phyloP scores from a whole-genome alignment of 2,329 filamentous ascomycete species.

The Xylariaceae sp. region DNA sequence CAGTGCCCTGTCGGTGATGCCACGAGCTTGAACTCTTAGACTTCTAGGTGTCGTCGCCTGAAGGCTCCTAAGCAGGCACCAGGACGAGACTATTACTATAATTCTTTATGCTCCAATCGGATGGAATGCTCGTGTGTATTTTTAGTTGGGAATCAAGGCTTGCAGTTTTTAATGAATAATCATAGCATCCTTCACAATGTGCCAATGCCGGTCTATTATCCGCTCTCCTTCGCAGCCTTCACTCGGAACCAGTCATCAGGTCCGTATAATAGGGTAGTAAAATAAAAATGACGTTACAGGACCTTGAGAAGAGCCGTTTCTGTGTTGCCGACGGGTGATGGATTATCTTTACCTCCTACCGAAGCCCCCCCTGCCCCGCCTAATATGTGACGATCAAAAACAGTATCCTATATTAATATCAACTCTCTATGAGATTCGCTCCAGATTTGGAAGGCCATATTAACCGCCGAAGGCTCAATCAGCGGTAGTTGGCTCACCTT shows the following conservation, averaged over 20 bases:
- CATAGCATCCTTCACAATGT: not conserved
- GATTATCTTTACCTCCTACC: constrained; percentile 25
- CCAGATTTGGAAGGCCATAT: constrained; percentile 34
- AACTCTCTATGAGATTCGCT: constrained; percentile 36
- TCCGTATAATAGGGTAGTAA: not conserved
- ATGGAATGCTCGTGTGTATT: too few relatives aligned
- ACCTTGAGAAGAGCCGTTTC: not conserved
- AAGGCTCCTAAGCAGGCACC: too few relatives aligned
- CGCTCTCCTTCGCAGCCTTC: not conserved
- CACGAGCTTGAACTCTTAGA: too few relatives aligned
- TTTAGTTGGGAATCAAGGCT: too few relatives aligned
- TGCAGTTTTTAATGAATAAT: too few relatives aligned
- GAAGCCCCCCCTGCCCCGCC: constrained; percentile 31
- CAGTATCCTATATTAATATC: constrained; percentile 36
- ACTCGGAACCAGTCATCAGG: constrained; percentile 6
- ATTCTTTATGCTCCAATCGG: too few relatives aligned
- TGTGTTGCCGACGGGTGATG: constrained; percentile 25
- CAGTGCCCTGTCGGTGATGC: too few relatives aligned
- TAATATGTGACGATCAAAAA: constrained; percentile 35
- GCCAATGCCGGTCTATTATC: not conserved
- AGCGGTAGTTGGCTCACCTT: constrained; percentile 37
- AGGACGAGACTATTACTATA: too few relatives aligned
- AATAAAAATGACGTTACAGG: constrained; percentile 11
- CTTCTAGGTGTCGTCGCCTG: too few relatives aligned
- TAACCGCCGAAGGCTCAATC: constrained; percentile 37